Base-by-base conservation (phyloP, 164 flowering plant species). In the Paratinospora sagittata region DNA sequence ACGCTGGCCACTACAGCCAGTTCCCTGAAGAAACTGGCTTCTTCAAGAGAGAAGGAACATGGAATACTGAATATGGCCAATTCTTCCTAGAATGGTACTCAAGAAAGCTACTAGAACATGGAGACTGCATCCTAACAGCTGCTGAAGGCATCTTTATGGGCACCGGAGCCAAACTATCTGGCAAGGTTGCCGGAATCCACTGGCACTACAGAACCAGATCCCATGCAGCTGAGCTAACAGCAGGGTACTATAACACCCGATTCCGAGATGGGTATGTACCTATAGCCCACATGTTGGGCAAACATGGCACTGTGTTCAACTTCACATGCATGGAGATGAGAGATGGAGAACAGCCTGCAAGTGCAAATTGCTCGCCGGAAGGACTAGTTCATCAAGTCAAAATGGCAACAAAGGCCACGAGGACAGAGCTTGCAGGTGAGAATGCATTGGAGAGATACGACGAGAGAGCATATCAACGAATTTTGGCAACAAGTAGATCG, bases 251-350 rank as follows among this genome's bases (percentile, higher is more conserved):
- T 72, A 94, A 94, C 67, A 90, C 97, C 11, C 79, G 92, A 70
- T 71, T 80, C 14, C 80, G 69, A 5, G 91, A 94, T 73, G 98
- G 98, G 43, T 94, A 94, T 75, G 62, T 79, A 34, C 89, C 93
- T 9, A 85, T 92, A 61, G 95, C 96, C 14, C 76, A 64, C 34
- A 85, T 93, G 88, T 27, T 93, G 67, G 78, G 78, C 5, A 86
- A 82, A 74, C 83, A 87, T 68, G 87, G 84, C 36, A 89, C 79
- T 30, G 84, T 89, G 19, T 74, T 93, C 34, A 93, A 93, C 80
- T 93, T 91, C 82, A 93, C 98, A 27, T 93, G 96, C 82, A 93
- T 93, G 98, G 98, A 93, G 73, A 93, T 93, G 98, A 84, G 78
- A 75, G 97, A 93, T 62, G 74, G 80, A 6, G 88, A 91, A 64